phyloP scores from a whole-genome alignment of 129 eudicot genomes.

The Lonicera japonica region DNA sequence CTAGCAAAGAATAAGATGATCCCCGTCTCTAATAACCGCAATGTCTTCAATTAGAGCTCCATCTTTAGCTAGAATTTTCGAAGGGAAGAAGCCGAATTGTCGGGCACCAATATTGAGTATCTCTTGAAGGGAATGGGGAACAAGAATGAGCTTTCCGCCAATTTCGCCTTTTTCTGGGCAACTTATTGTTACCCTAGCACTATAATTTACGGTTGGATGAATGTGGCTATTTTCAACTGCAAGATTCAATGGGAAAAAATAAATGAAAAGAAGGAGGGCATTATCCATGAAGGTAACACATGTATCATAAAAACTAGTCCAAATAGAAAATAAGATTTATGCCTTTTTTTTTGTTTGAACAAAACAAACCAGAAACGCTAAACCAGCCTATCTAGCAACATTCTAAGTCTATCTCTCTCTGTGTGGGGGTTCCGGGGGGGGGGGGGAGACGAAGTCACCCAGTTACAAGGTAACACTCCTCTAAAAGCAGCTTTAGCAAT shows the following conservation, averaged over 20 bases:
- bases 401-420: too few relatives aligned
- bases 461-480: too few relatives aligned
- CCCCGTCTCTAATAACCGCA: conserved; percentile 67
- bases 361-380: too few relatives aligned
- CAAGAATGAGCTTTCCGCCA: conserved; percentile 35
- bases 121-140: conserved; percentile 59
- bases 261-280: too few relatives aligned
- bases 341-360: too few relatives aligned
- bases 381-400: too few relatives aligned
- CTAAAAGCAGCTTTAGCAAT: too few relatives aligned
- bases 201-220: conserved; percentile 19
- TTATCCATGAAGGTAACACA: too few relatives aligned
- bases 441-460: too few relatives aligned
- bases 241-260: not conserved
- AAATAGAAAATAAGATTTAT: too few relatives aligned
- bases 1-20: conserved; percentile 53
- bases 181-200: conserved; percentile 45
- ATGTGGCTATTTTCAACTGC: conserved; percentile 31
- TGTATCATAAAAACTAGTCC: too few relatives aligned
- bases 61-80: conserved; percentile 38
- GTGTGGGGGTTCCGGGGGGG: too few relatives aligned
- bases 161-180: conserved; percentile 44
- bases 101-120: conserved; percentile 40
- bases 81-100: conserved; percentile 38
- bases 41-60: conserved; percentile 63